Conservation (phyloP, 2,329 filamentous ascomycete species). For the Magnaporthiopsis rhizophila region DNA sequence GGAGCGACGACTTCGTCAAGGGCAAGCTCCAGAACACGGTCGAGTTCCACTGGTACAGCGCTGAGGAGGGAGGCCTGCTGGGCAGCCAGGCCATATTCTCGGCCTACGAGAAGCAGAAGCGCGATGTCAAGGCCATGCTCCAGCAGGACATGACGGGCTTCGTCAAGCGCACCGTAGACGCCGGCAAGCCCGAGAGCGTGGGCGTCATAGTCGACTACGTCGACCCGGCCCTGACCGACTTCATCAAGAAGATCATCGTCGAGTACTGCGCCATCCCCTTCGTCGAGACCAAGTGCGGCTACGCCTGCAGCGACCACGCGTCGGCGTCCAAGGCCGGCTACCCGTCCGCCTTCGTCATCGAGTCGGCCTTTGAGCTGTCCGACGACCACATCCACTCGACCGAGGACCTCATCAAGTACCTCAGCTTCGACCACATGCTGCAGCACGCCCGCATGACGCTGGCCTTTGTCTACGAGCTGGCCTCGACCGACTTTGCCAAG, state of each 20-base stretch:
- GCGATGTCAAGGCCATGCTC: constrained; percentile 88
- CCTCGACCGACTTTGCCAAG: constrained; percentile 26
- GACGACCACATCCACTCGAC: constrained; percentile 69
- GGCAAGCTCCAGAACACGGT: constrained; percentile 77
- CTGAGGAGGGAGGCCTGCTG: constrained; percentile 79
- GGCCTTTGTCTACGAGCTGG: constrained; percentile 39
- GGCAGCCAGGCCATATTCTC: constrained; percentile 87
- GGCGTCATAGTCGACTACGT: constrained; percentile 93
- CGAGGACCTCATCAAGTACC: constrained; percentile 60
- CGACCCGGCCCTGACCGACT: constrained; percentile 70
- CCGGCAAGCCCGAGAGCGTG: constrained; percentile 74
- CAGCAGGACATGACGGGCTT: constrained; percentile 98
- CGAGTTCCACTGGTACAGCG: constrained; percentile 95
- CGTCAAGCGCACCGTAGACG: constrained; percentile 71
- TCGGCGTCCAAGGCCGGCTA: constrained; percentile 60
- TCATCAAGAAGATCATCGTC: constrained; percentile 83
- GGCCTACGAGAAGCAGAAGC: constrained; percentile 62
- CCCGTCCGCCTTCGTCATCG: constrained; percentile 57
- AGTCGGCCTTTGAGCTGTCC: constrained; percentile 49
- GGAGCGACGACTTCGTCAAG: constrained; percentile 58
- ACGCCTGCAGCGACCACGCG: constrained; percentile 60
- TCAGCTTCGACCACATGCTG: constrained; percentile 59
- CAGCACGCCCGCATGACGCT: constrained; percentile 50
- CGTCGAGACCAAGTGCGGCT: constrained; percentile 42
- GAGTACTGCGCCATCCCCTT: constrained; percentile 72